Percentiles rank a stretch among this genome's conserved stretches.
Conservation (phyloP, 1,284 basidiomycete species). For the Apiotrichum domesticum region DNA sequence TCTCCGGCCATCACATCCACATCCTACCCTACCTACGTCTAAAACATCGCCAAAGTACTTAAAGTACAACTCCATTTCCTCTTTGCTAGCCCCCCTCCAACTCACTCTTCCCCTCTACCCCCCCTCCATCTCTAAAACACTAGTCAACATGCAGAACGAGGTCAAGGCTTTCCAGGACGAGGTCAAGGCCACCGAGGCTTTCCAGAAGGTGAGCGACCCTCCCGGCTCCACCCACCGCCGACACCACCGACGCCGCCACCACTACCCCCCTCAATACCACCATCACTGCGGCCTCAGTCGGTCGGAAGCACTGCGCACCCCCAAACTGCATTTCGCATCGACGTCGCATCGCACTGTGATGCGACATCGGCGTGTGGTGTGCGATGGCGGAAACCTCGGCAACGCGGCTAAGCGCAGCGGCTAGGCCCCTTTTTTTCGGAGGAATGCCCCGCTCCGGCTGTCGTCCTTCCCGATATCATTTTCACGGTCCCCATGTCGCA, state of each 20-base stretch:
- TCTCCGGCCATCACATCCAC: not conserved
- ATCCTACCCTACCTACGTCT: too few relatives aligned
- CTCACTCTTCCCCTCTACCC: not conserved
- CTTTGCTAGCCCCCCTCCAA: not conserved
- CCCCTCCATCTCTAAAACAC: not conserved
- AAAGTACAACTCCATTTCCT: not conserved
- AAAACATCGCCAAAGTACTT: not conserved
- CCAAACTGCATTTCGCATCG: too few relatives aligned
- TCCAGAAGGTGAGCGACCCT: conserved; percentile 71
- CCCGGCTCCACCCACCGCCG: not conserved
- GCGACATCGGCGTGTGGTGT: too few relatives aligned
- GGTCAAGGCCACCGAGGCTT: conserved; percentile 76
- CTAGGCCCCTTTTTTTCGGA: not conserved
- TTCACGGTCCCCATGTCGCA: not conserved
- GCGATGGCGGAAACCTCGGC: too few relatives aligned
- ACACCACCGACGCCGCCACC: conserved; percentile 3
- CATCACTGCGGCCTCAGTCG: not conserved
- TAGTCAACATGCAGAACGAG: conserved; percentile 17
- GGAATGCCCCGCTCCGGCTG: not conserved
- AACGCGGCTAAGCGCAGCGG: too few relatives aligned
- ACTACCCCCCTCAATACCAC: not conserved
- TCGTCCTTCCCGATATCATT: not conserved
- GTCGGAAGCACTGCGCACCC: too few relatives aligned
- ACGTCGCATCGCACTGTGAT: not conserved
- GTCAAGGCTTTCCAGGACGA: conserved; percentile 64